Evolutionary conservation across 2,329 filamentous ascomycete species (phyloP).

Genomic region (Talaromyces sp.): DNA sequence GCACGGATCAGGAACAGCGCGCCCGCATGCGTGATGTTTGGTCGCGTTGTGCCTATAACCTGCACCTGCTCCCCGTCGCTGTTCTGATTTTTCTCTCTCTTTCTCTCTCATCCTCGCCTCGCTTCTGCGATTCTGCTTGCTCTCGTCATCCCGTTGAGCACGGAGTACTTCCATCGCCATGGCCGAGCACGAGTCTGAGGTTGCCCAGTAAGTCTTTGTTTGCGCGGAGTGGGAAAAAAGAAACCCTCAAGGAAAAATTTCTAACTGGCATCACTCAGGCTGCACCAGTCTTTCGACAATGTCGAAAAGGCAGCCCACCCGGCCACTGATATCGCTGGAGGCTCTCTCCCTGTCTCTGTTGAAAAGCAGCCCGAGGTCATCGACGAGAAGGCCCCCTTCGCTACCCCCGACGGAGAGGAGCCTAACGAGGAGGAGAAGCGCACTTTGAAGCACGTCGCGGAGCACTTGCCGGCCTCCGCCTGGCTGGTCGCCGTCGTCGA

Average conservation of each 20-base stretch:
- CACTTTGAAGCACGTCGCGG: constrained; percentile 49
- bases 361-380: constrained; percentile 19
- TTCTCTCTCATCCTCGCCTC: neutral
- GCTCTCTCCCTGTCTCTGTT: neutral
- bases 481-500: constrained; percentile 55
- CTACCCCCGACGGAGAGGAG: constrained; percentile 45
- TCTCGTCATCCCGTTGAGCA: neutral
- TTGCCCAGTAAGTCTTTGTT: constrained; percentile 3
- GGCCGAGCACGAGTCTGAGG: constrained; percentile 9
- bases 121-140: neutral
- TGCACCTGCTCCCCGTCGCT: neutral
- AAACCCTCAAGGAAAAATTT: neutral
- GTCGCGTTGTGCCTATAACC: neutral
- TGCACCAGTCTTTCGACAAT: constrained; percentile 10
- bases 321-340: constrained; percentile 7
- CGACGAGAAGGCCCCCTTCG: constrained; percentile 25
- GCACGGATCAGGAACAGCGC: neutral
- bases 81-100: neutral
- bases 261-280: neutral
- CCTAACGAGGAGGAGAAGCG: constrained; percentile 49
- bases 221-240: neutral
- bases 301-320: constrained; percentile 6
- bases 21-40: neutral
- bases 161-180: neutral
- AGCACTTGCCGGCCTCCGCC: constrained; percentile 51